A percentile compares a stretch with the other conserved stretches of the same genome.
Conservation (phyloP, 2,329 filamentous ascomycete genomes). For the Colletotrichum endophyticum region DNA sequence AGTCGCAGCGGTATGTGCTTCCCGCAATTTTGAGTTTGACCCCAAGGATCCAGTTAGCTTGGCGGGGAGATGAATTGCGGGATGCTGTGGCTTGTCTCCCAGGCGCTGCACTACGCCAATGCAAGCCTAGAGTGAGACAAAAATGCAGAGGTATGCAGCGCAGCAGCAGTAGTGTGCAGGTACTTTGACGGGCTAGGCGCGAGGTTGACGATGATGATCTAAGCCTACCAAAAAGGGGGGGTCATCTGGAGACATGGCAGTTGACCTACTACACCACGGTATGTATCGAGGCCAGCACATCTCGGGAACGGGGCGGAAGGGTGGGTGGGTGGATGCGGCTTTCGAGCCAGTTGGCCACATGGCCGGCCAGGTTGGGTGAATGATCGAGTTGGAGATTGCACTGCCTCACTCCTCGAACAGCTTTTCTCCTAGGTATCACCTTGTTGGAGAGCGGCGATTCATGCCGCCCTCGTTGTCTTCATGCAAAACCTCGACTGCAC, state of each 20-base stretch:
- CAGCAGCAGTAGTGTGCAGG: background rate
- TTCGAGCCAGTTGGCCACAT: conserved; percentile 7
- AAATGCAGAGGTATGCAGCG: background rate
- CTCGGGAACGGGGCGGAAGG: background rate
- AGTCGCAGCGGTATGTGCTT: background rate
- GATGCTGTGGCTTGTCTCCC: background rate
- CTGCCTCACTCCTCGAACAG: conserved; percentile 8
- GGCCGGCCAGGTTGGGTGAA: background rate
- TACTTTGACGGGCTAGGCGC: background rate
- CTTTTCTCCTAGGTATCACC: background rate
- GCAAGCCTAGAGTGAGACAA: background rate
- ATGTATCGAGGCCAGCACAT: background rate
- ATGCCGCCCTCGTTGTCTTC: background rate
- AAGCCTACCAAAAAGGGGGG: background rate
- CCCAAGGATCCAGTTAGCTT: background rate
- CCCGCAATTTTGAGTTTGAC: conserved; percentile 1
- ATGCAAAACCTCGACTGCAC: background rate
- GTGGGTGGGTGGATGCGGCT: background rate
- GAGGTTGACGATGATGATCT: background rate
- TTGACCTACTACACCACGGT: background rate
- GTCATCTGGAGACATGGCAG: background rate
- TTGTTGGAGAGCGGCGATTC: background rate
- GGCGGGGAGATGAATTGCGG: background rate
- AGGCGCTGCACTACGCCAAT: background rate
- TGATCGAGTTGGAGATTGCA: background rate